Evolutionary conservation across 2,329 filamentous ascomycete species (phyloP), one percentile per base, ranked within the genome.

Genomic region (Monosporascus ibericus): DNA sequence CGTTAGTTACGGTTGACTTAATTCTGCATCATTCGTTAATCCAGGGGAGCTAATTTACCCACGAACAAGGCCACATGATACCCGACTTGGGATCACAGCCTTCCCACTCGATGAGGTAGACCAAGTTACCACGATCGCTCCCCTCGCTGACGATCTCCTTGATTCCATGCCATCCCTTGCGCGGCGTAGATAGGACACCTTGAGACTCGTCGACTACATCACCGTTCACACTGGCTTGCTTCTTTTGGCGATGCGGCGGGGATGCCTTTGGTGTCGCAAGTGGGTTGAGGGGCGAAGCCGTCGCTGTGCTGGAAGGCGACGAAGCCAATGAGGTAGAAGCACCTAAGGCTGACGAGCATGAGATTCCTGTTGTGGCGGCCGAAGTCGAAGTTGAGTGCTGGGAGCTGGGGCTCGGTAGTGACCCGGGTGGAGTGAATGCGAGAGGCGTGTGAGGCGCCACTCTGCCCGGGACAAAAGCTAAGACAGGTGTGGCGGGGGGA

Each of bases 61-160:
- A 65, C 25, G 57, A 56, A 8, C 52, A 49, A 3, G 64, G 64
- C 61, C 62, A 65, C 40, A 44, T 11, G 5, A 50, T 24, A 7
- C 63, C 63, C 2, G 63, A 62, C 4, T 53, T 56, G 14, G 62
- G 59, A 36, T 65, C 56, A 9, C 18, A 18, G 6, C 63, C 63
- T 30, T 65, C 60, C 65, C 65, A 67, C 46, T 65, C 63, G 1
- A 67, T 60, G 5, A 67, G 53, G 52, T 65, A 67, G 8, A 54
- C 38, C 9, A 49, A 11, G 1, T 27, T 17, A 3, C 53, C 52
- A 5, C 39, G 54, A 6, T 49, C 37, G 25, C 52, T 48, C 5
- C 39, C 50, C 48, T 66, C 60, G 14, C 52, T 50, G 20, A 61
- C 44, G 39, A 67, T 64, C 11, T 56, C 50, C 17, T 52, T 54